Evolutionary conservation across 2,329 filamentous ascomycete genomes (phyloP).

Genomic region (Talaromyces sp.): DNA sequence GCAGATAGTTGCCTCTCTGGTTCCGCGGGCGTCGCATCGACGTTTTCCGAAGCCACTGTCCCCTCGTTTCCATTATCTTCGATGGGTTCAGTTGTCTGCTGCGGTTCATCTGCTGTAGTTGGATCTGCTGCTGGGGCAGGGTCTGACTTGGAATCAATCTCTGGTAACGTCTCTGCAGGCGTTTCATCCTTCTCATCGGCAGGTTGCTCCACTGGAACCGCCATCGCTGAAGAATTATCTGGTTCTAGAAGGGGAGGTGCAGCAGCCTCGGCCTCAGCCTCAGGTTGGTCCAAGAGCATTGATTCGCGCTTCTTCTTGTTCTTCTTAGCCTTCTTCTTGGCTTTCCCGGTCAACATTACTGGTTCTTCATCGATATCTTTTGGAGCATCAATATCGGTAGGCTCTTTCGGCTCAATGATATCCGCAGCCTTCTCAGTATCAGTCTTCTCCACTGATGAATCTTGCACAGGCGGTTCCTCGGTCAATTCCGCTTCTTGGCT

Average conservation of each 20-base stretch:
- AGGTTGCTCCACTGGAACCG: neutral
- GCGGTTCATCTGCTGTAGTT: neutral
- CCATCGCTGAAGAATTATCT: neutral
- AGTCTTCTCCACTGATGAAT: neutral
- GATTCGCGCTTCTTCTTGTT: conserved; percentile 30
- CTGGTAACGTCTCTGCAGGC: neutral
- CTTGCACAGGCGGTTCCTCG: neutral
- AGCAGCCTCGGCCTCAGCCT: neutral
- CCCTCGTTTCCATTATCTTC: neutral
- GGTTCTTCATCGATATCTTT: neutral
- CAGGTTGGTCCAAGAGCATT: conserved; percentile 18
- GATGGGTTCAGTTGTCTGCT: neutral
- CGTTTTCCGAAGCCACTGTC: neutral
- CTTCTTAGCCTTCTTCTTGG: conserved; percentile 28
- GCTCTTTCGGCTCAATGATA: neutral
- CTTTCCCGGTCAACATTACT: neutral
- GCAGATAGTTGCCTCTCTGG: conserved; percentile 6
- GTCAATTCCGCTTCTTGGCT: neutral
- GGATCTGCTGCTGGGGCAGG: neutral
- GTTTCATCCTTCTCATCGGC: neutral
- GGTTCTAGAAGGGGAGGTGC: neutral
- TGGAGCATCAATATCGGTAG: neutral
- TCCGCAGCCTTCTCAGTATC: neutral
- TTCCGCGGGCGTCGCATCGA: neutral
- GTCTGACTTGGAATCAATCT: neutral